phyloP scores from a whole-genome alignment of 192 early-diverging fungal genomes.

The Haplosporangium gracile region DNA sequence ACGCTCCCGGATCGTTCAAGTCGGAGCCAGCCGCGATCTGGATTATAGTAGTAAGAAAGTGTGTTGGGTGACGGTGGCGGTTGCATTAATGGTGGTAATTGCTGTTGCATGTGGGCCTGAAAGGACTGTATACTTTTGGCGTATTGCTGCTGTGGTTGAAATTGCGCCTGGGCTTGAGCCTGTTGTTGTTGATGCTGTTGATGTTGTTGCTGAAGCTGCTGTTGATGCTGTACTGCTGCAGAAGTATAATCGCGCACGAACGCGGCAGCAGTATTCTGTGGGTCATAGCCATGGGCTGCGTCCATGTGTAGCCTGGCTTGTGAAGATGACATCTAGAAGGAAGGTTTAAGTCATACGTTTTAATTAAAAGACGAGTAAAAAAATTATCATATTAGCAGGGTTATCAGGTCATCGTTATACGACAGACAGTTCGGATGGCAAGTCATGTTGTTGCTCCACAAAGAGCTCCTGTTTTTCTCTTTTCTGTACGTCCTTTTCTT shows the following conservation, averaged over 20 bases:
- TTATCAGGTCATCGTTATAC: background rate
- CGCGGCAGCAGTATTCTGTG: constrained; percentile 46
- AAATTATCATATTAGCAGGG: background rate
- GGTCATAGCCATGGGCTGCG: constrained; percentile 26
- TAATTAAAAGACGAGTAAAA: background rate
- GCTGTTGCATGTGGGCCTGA: constrained; percentile 33
- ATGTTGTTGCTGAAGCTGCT: constrained; percentile 19
- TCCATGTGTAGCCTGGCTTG: constrained; percentile 32
- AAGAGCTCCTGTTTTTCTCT: background rate
- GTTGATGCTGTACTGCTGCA: constrained; percentile 34
- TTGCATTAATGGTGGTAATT: constrained; percentile 64
- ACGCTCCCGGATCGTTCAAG: constrained; percentile 54
- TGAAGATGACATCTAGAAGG: constrained; percentile 48
- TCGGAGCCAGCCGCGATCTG: constrained; percentile 58
- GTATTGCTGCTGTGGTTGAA: constrained; percentile 31
- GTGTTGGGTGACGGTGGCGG: constrained; percentile 68
- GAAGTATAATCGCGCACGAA: constrained; percentile 54
- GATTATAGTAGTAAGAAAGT: constrained; percentile 63
- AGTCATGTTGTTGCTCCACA: background rate
- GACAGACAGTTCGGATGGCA: background rate
- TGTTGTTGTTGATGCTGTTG: constrained; percentile 31
- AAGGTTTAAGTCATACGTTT: background rate
- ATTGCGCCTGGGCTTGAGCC: constrained; percentile 22
- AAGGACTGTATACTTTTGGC: constrained; percentile 31
- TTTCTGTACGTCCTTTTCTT: background rate